Conservation (phyloP, 2,329 filamentous ascomycete genomes). For the Exophiala spinifera region DNA sequence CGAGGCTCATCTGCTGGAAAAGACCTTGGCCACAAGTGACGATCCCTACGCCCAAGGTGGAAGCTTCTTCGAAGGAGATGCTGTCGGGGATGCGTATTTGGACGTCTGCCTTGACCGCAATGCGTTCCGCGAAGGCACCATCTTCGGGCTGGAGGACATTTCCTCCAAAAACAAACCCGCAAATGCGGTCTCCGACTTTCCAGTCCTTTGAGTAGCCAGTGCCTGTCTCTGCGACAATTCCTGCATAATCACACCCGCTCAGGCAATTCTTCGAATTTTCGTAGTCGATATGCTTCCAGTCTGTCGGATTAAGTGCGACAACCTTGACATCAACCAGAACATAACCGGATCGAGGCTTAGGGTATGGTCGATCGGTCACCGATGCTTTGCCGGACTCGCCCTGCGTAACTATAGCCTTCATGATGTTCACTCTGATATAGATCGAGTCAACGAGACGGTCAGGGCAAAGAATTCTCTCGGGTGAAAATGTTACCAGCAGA, state of each 20-base stretch:
- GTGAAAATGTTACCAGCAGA: too few species aligned
- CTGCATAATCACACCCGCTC: slow-evolving; percentile 36
- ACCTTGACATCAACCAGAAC: slow-evolving; percentile 52
- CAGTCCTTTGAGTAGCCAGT: slow-evolving; percentile 26
- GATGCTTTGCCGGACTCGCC: slow-evolving; percentile 30
- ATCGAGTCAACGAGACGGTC: too few species aligned
- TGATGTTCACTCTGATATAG: neutral
- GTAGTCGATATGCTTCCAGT: slow-evolving; percentile 52
- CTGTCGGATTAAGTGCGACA: slow-evolving; percentile 56
- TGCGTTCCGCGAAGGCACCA: slow-evolving; percentile 40
- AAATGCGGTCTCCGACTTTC: slow-evolving; percentile 45
- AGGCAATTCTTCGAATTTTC: slow-evolving; percentile 39
- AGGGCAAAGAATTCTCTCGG: too few species aligned
- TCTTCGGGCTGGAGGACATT: slow-evolving; percentile 31
- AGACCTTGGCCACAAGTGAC: slow-evolving; percentile 43
- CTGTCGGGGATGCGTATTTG: slow-evolving; percentile 32
- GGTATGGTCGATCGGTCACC: slow-evolving; percentile 38
- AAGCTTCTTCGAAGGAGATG: slow-evolving; percentile 35
- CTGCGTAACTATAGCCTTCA: slow-evolving; percentile 40
- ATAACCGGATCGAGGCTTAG: slow-evolving; percentile 47
- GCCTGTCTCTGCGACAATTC: slow-evolving; percentile 32
- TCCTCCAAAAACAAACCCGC: slow-evolving; percentile 37
- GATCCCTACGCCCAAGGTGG: slow-evolving; percentile 34
- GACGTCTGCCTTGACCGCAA: slow-evolving; percentile 32
- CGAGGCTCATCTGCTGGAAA: slow-evolving; percentile 33